A percentile compares a stretch with the other conserved stretches of the same genome.
These are phyloP conservation scores for Aurinia saxatilis DNA, from an alignment of 345 rosid genomes.

Conservation along the genomic window DNA sequence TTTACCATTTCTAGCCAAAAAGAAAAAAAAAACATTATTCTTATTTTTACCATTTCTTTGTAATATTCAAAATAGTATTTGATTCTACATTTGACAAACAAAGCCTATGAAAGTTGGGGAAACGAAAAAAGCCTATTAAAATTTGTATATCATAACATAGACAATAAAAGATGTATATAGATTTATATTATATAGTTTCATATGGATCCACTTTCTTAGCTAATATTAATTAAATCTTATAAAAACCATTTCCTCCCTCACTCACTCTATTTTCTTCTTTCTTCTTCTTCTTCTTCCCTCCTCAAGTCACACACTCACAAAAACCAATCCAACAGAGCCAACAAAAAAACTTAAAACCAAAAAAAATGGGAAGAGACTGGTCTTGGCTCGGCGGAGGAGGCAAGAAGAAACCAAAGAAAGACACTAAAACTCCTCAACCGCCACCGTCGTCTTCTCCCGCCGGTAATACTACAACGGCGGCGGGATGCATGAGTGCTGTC, in stretches of 20 bases:
- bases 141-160: background rate
- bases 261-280: too few species aligned
- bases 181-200: constrained; percentile 7
- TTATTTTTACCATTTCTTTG: background rate
- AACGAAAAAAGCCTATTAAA: background rate
- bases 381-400: constrained; percentile 40
- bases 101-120: constrained; percentile 15
- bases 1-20: constrained; percentile 1
- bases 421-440: background rate
- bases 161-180: background rate
- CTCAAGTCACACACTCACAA: constrained; percentile 29
- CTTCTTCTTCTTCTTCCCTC: constrained; percentile 17
- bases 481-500: constrained; percentile 78
- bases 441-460: background rate
- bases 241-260: constrained; percentile 7
- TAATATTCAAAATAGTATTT: constrained; percentile 5
- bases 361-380: constrained; percentile 67
- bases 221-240: background rate
- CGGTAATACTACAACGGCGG: constrained; percentile 17
- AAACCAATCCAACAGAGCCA: constrained; percentile 3
- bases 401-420: constrained; percentile 28
- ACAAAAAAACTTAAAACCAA: constrained; percentile 4
- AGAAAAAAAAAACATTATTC: background rate
- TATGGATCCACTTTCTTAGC: constrained; percentile 25
- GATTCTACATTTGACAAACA: constrained; percentile 22